These are phyloP conservation scores for Pyricularia grisea DNA, from an alignment of 2,329 filamentous ascomycete species.

Conservation along the genomic window DNA sequence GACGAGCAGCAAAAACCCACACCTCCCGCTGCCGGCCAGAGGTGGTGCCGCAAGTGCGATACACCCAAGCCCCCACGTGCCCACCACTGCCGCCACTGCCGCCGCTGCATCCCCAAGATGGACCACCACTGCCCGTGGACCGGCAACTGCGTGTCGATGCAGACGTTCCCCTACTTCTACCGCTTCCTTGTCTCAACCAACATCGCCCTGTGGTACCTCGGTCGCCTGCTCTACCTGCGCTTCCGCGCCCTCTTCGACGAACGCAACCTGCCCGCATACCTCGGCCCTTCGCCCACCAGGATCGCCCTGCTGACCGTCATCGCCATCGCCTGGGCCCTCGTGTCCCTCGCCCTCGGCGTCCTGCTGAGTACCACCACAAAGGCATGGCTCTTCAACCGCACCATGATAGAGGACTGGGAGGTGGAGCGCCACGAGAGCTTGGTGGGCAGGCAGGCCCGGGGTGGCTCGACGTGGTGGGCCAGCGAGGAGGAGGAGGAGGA, in stretches of 20 bases:
- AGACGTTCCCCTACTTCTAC: constrained; percentile 73
- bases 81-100: constrained; percentile 74
- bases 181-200: constrained; percentile 68
- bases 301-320: constrained; percentile 55
- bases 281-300: constrained; percentile 54
- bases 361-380: constrained; percentile 55
- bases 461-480: constrained; percentile 29
- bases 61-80: constrained; percentile 66
- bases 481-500: constrained; percentile 16
- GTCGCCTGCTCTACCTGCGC: constrained; percentile 50
- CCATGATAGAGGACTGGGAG: constrained; percentile 77
- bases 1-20: background rate
- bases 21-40: constrained; percentile 15
- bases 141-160: constrained; percentile 71
- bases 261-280: constrained; percentile 62
- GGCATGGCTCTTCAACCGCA: constrained; percentile 58
- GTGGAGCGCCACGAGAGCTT: constrained; percentile 53
- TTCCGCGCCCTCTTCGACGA: constrained; percentile 51
- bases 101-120: constrained; percentile 69
- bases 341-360: constrained; percentile 52
- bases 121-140: constrained; percentile 87
- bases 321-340: constrained; percentile 45
- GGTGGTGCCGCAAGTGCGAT: constrained; percentile 72
- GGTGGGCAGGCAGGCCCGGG: constrained; percentile 32
- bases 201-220: constrained; percentile 51